Percentiles rank a stretch among this genome's conserved stretches.
These are phyloP conservation scores for Cynara cardunculus DNA, from an alignment of 129 eudicot species.

Conservation along the genomic window DNA sequence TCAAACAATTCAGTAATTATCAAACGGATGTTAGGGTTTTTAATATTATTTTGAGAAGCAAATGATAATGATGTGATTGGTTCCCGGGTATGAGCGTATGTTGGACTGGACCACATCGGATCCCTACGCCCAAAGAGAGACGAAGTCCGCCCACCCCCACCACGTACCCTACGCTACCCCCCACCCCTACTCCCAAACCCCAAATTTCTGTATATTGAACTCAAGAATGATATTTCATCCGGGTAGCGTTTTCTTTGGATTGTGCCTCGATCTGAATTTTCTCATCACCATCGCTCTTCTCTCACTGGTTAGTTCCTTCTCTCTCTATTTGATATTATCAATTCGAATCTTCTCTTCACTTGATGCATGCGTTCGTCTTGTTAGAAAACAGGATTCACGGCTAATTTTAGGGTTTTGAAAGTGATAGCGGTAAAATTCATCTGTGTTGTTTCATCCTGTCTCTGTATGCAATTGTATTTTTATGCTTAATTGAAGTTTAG, in stretches of 20 bases:
- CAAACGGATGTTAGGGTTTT: too few relatives aligned
- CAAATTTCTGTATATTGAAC: neutral
- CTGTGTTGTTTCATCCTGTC: neutral
- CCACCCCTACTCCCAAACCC: neutral
- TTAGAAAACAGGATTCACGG: neutral
- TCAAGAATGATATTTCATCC: neutral
- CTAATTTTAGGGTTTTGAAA: conserved; percentile 12
- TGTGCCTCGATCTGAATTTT: conserved; percentile 11
- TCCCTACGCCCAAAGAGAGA: conserved; percentile 21
- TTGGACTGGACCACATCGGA: conserved; percentile 23
- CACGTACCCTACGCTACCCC: neutral
- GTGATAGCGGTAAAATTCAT: neutral
- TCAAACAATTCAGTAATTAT: too few relatives aligned
- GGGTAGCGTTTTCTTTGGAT: neutral
- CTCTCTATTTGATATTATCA: neutral
- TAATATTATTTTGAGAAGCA: neutral
- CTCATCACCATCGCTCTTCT: conserved; percentile 9
- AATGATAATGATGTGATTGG: conserved; percentile 9
- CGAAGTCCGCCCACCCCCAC: conserved; percentile 18
- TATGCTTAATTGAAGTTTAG: conserved; percentile 3
- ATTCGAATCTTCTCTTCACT: conserved; percentile 11
- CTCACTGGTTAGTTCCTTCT: conserved; percentile 13
- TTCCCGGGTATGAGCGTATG: neutral
- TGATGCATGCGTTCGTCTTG: conserved; percentile 11
- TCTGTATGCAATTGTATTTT: neutral